A percentile compares a stretch with the other conserved stretches of the same genome.
Conservation (phyloP, 2,329 filamentous ascomycete genomes). For the Fusarium incarnatum region DNA sequence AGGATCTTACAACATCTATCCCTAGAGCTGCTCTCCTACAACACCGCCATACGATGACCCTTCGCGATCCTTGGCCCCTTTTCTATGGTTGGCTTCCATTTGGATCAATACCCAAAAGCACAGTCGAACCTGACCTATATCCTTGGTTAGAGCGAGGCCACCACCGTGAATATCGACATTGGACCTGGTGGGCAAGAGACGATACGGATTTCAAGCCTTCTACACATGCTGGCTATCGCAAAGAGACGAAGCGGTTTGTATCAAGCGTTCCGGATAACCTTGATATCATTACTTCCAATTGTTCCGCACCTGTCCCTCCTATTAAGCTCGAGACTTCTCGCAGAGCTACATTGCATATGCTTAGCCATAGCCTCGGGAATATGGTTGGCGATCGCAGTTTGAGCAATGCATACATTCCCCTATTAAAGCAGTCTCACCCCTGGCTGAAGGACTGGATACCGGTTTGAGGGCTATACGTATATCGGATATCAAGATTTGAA, state of each 20-base stretch:
- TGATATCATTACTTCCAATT: slow-evolving; percentile 27
- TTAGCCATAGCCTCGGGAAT: slow-evolving; percentile 44
- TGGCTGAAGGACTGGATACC: slow-evolving; percentile 44
- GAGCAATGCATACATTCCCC: slow-evolving; percentile 40
- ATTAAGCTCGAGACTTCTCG: slow-evolving; percentile 35
- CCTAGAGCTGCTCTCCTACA: slow-evolving; percentile 41
- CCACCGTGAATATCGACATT: slow-evolving; percentile 41
- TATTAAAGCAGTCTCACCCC: slow-evolving; percentile 36
- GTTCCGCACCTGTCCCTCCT: slow-evolving; percentile 27
- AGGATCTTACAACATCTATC: slow-evolving; percentile 25
- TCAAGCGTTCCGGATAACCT: slow-evolving; percentile 36
- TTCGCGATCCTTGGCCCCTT: slow-evolving; percentile 46
- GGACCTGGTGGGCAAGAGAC: slow-evolving; percentile 46
- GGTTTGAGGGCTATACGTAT: slow-evolving; percentile 18
- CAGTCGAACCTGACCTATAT: slow-evolving; percentile 44
- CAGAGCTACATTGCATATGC: slow-evolving; percentile 43
- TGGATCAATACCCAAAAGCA: slow-evolving; percentile 34
- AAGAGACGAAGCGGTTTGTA: slow-evolving; percentile 30
- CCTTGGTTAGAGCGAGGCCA: slow-evolving; percentile 46
- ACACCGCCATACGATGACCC: slow-evolving; percentile 44
- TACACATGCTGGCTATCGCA: slow-evolving; percentile 36
- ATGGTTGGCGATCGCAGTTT: slow-evolving; percentile 45
- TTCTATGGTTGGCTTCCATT: slow-evolving; percentile 47
- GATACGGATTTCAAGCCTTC: slow-evolving; percentile 27
- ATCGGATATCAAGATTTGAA: not conserved